A percentile compares a stretch with the other conserved stretches of the same genome.
These are phyloP conservation scores for Cronartium quercuum DNA, from an alignment of 1,284 basidiomycete species.

Conservation along the genomic window DNA sequence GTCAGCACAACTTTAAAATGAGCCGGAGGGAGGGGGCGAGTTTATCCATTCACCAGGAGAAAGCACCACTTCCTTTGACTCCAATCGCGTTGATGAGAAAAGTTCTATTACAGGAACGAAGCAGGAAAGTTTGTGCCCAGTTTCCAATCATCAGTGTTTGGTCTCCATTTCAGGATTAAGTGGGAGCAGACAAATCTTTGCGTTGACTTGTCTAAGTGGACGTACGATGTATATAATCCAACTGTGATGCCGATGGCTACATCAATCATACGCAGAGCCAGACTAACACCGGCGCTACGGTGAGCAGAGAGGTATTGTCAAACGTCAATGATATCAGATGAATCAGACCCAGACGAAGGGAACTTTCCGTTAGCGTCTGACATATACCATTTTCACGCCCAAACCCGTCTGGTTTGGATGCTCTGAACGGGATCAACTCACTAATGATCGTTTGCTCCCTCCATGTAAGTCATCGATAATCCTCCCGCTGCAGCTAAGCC, in stretches of 20 bases:
- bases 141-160: not conserved
- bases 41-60: not conserved
- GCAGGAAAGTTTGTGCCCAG: not conserved
- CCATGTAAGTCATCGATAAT: not conserved
- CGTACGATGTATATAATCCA: slow-evolving; percentile 56
- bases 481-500: slow-evolving; percentile 46
- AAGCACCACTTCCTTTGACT: not conserved
- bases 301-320: slow-evolving; percentile 45
- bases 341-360: not conserved
- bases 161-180: not conserved
- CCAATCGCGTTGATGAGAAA: not conserved
- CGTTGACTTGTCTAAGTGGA: not conserved
- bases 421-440: not conserved
- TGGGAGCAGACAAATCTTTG: too few species aligned
- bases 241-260: slow-evolving; percentile 84
- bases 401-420: not conserved
- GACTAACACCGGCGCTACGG: slow-evolving; percentile 51
- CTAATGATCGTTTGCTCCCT: not conserved
- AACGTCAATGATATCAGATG: not conserved
- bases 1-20: too few species aligned
- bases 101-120: not conserved
- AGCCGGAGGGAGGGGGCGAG: too few species aligned
- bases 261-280: slow-evolving; percentile 62
- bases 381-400: not conserved
- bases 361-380: not conserved